These are phyloP conservation scores for Peniophora sp. DNA, from an alignment of 1,284 basidiomycete species.

Conservation along the genomic window DNA sequence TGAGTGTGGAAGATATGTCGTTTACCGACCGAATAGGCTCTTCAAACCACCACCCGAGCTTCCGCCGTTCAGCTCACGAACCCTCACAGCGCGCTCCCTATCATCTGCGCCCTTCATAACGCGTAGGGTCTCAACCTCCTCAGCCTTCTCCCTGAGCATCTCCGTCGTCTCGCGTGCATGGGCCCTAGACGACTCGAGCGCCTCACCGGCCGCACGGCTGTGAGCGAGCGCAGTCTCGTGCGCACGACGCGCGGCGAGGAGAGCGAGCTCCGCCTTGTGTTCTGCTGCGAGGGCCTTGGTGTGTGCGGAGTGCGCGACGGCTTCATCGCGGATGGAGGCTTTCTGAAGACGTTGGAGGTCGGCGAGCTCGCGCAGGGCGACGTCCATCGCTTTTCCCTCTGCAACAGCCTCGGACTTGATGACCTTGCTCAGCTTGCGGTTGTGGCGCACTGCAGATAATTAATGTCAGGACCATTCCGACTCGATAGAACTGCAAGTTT, in stretches of 20 bases:
- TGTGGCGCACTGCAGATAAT: slow-evolving; percentile 33
- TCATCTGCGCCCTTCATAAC: slow-evolving; percentile 44
- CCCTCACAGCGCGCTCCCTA: slow-evolving; percentile 7
- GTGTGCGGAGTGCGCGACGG: slow-evolving; percentile 33
- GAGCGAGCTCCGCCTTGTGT: slow-evolving; percentile 41
- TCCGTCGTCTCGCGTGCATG: slow-evolving; percentile 39
- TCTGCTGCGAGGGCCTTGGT: slow-evolving; percentile 32
- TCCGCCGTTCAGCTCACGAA: slow-evolving; percentile 7
- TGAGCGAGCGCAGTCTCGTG: slow-evolving; percentile 39
- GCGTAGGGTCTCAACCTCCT: slow-evolving; percentile 43
- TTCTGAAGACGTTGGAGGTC: slow-evolving; percentile 47
- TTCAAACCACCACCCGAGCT: slow-evolving; percentile 1
- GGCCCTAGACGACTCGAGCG: slow-evolving; percentile 34
- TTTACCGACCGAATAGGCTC: neutral
- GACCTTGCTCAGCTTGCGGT: slow-evolving; percentile 41
- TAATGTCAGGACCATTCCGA: neutral
- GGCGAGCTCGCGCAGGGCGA: slow-evolving; percentile 42
- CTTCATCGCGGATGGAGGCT: slow-evolving; percentile 44
- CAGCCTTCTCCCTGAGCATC: slow-evolving; percentile 42
- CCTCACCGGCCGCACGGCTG: slow-evolving; percentile 33
- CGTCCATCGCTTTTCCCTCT: slow-evolving; percentile 38
- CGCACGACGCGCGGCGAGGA: slow-evolving; percentile 35
- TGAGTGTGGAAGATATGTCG: too few species aligned
- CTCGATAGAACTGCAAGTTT: too few species aligned
- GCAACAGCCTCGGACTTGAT: slow-evolving; percentile 44